These are phyloP conservation scores for Chrysoporthe deuterocubensis DNA, from an alignment of 2,329 filamentous ascomycete species.

Conservation along the genomic window DNA sequence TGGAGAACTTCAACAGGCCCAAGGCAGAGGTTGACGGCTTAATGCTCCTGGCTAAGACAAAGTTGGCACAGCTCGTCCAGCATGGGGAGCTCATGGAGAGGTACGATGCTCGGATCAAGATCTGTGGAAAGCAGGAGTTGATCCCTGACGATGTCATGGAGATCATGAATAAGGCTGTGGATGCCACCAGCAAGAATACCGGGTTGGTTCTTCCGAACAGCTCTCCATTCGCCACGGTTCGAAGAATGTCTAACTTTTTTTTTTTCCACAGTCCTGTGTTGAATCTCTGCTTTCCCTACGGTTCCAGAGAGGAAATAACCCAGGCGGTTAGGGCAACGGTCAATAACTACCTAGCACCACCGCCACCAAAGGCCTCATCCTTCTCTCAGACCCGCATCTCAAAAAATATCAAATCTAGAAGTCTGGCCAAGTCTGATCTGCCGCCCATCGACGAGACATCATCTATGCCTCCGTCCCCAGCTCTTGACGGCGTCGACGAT, in stretches of 20 bases:
- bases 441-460: slow-evolving; percentile 55
- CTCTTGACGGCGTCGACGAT: slow-evolving; percentile 54
- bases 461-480: slow-evolving; percentile 47
- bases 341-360: slow-evolving; percentile 78
- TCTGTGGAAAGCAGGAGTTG: slow-evolving; percentile 83
- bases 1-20: slow-evolving; percentile 97
- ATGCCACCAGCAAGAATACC: slow-evolving; percentile 85
- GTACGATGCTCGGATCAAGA: slow-evolving; percentile 85
- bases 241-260: slow-evolving; percentile 22
- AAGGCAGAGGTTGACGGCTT: slow-evolving; percentile 95
- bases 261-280: slow-evolving; percentile 58
- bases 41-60: slow-evolving; percentile 97
- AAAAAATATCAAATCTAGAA: slow-evolving; percentile 78
- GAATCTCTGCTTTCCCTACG: slow-evolving; percentile 98
- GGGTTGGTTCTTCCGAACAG: slow-evolving; percentile 53
- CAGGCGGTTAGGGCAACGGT: slow-evolving; percentile 87
- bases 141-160: slow-evolving; percentile 86
- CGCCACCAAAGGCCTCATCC: slow-evolving; percentile 66
- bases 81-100: slow-evolving; percentile 92
- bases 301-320: slow-evolving; percentile 93
- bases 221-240: neutral
- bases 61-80: slow-evolving; percentile 86
- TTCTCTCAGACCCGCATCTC: slow-evolving; percentile 90
- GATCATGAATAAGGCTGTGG: slow-evolving; percentile 83
- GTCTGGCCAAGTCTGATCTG: slow-evolving; percentile 54